phyloP scores from a whole-genome alignment of 164 flowering plant genomes.

The Vitis rupestris region DNA sequence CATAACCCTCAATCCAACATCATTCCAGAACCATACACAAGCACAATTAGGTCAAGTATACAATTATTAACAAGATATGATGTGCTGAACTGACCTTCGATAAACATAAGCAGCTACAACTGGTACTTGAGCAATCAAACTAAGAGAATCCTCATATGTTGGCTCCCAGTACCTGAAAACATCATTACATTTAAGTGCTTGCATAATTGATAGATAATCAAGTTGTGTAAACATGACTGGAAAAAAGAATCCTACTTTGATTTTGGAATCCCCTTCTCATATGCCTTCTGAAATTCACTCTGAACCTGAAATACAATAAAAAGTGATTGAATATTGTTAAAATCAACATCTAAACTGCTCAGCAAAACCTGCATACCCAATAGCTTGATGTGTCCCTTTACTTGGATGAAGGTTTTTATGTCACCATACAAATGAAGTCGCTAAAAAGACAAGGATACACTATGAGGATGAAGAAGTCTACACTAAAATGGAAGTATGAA shows the following conservation, averaged over 20 bases:
- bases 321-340: background rate
- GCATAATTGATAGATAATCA: background rate
- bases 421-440: no score
- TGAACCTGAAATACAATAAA: slow-evolving; percentile 56
- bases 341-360: background rate
- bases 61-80: background rate
- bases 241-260: slow-evolving; percentile 52
- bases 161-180: slow-evolving; percentile 91
- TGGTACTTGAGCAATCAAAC: slow-evolving; percentile 90
- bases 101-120: slow-evolving; percentile 84
- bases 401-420: no score
- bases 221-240: background rate
- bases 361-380: background rate
- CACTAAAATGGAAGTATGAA: background rate
- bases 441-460: no score
- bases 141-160: slow-evolving; percentile 86
- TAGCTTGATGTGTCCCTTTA: background rate
- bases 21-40: background rate
- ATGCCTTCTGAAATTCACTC: slow-evolving; percentile 97
- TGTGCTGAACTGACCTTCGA: slow-evolving; percentile 60
- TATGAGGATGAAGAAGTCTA: background rate
- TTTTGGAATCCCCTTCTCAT: slow-evolving; percentile 88
- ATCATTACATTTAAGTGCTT: slow-evolving; percentile 1
- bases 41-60: no score
- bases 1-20: background rate